Evolutionary conservation across 2,329 filamentous ascomycete genomes (phyloP).

Genomic region (Dryadomyces quercus-mongolicae): DNA sequence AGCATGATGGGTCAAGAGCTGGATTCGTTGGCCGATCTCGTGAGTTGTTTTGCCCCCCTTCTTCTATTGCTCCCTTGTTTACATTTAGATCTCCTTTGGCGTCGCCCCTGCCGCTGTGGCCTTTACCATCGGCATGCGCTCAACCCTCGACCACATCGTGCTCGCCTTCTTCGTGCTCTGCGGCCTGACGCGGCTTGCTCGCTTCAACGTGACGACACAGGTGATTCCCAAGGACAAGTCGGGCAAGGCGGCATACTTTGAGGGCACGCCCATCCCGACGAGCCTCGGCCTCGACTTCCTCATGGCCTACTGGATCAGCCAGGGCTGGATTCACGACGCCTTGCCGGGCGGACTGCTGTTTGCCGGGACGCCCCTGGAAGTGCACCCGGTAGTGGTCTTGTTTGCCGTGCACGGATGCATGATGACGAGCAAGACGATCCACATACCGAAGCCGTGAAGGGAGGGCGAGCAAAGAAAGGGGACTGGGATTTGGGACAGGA

Average conservation of each 20-base stretch:
- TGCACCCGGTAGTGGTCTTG: conserved; percentile 70
- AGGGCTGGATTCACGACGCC: conserved; percentile 66
- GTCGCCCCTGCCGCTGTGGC: conserved; percentile 78
- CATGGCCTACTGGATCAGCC: conserved; percentile 81
- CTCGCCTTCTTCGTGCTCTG: conserved; percentile 88
- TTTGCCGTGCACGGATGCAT: conserved; percentile 84
- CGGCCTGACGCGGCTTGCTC: conserved; percentile 82
- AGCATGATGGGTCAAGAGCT: conserved; percentile 97
- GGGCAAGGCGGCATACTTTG: conserved; percentile 91
- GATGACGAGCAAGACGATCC: conserved; percentile 92
- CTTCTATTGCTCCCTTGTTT: neutral
- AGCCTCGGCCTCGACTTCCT: conserved; percentile 67
- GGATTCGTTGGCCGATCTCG: conserved; percentile 88
- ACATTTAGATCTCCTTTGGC: conserved; percentile 77
- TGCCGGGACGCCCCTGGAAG: conserved; percentile 57
- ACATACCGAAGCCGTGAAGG: conserved; percentile 72
- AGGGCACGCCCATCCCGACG: conserved; percentile 92
- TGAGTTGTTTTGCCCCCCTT: conserved; percentile 30
- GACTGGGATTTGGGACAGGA: neutral
- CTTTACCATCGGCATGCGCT: conserved; percentile 81
- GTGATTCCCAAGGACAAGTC: conserved; percentile 81
- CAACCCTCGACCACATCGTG: conserved; percentile 65
- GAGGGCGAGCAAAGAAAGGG: neutral
- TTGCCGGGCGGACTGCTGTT: conserved; percentile 66
- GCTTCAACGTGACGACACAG: conserved; percentile 93